Base-by-base conservation (phyloP, 495 filamentous ascomycete species). In the Daldinia bambusicola region DNA sequence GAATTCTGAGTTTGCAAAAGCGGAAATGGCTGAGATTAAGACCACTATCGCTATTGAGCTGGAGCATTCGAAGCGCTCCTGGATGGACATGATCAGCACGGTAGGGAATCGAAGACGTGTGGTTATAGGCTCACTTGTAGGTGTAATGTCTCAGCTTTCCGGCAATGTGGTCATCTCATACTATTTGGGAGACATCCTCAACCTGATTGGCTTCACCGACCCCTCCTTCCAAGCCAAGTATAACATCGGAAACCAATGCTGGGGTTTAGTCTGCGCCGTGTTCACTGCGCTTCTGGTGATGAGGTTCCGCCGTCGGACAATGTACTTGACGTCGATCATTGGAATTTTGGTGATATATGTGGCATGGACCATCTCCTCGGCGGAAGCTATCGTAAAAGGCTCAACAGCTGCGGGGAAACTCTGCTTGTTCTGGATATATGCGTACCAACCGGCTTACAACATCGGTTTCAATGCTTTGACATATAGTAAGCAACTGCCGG, bases 141-240 rank as follows among this genome's bases (percentile, higher is more conserved):
- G 88, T 5, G 72, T 90, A 6, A 90, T 91, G 76, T 87, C 87
- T 0, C 88, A 91, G 71, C 89, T 87, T 81, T 88, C 86, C 40
- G 88, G 89, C 22, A 90, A 91, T 73, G 88, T 85, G 10, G 78
- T 90, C 48, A 88, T 89, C 53, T 88, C 87, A 70, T 84, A 85
- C 72, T 84, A 85, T 66, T 70, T 85, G 38, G 75, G 72, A 66
- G 82, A 84, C 61, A 73, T 84, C 31, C 77, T 84, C 16, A 73
- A 77, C 48, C 75, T 74, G 67, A 77, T 70, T 69, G 80, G 66
- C 77, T 86, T 70, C 67, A 87, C 79, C 55, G 78, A 85, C 68
- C 67, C 78, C 8, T 70, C 77, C n/a, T 75, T 75, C 72, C 84
- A 86, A 61, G 82, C 80, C 51, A 80, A 84, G 55, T 81, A 86